Evolutionary conservation across 441 rosid species (phyloP).

Genomic region (Euphorbia schlechtendalii): DNA sequence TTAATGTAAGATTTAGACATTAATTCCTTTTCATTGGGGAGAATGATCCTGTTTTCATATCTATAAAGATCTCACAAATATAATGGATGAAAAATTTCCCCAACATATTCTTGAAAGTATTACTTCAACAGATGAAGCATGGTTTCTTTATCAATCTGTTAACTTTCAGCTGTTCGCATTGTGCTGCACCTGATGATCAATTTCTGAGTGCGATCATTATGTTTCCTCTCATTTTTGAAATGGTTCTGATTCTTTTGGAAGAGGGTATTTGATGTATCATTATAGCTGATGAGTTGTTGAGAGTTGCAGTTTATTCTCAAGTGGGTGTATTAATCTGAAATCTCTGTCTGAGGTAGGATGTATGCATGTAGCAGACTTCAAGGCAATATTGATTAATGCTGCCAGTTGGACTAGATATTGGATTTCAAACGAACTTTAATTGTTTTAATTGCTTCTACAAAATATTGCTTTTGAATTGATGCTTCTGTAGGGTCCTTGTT

Average conservation of each 20-base stretch:
- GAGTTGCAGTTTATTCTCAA: background rate
- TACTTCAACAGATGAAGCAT: background rate
- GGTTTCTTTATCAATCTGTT: constrained; percentile 1
- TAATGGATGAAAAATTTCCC: background rate
- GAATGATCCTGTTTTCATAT: background rate
- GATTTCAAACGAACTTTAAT: background rate
- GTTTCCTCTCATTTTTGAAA: background rate
- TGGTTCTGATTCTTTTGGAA: background rate
- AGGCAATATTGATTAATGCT: background rate
- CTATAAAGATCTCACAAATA: constrained; percentile 1
- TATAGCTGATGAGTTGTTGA: background rate
- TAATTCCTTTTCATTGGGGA: background rate
- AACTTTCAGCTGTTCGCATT: background rate
- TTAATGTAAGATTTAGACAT: background rate
- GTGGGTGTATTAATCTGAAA: constrained; percentile 1
- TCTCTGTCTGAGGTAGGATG: constrained; percentile 3
- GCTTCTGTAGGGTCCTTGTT: background rate
- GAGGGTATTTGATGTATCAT: background rate
- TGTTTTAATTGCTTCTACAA: background rate
- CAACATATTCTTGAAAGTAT: background rate
- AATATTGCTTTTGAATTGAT: background rate
- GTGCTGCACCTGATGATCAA: constrained; percentile 1
- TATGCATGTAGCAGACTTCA: background rate
- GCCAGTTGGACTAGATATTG: background rate
- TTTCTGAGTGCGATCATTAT: background rate